phyloP scores from a whole-genome alignment of 2,329 filamentous ascomycete genomes.

The Periconia digitata region DNA sequence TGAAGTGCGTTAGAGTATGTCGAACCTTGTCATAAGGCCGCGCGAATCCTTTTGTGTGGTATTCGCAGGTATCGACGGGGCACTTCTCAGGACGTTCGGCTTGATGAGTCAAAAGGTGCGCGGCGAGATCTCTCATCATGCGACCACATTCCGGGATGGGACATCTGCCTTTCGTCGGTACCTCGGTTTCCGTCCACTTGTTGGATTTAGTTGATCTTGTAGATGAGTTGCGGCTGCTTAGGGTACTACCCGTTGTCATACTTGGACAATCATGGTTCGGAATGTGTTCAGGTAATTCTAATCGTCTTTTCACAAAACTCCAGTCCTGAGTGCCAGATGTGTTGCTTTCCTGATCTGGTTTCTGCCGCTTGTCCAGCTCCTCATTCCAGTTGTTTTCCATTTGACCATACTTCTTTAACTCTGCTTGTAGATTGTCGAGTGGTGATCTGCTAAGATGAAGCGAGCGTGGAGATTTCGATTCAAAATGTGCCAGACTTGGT shows the following conservation, averaged over 20 bases:
- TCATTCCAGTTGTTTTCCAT: not conserved
- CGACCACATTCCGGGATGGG: constrained; percentile 77
- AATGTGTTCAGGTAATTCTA: constrained; percentile 1
- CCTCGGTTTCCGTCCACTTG: constrained; percentile 59
- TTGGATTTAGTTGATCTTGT: constrained; percentile 20
- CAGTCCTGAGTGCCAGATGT: constrained; percentile 8
- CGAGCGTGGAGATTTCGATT: constrained; percentile 1
- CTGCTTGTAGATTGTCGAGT: constrained; percentile 10
- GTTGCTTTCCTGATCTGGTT: not conserved
- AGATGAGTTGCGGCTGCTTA: constrained; percentile 25
- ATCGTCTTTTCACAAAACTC: constrained; percentile 7
- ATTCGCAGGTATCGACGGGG: constrained; percentile 82
- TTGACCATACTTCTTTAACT: constrained; percentile 8
- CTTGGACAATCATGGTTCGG: constrained; percentile 17
- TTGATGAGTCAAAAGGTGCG: constrained; percentile 87
- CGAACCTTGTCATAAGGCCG: constrained; percentile 90
- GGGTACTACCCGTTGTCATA: constrained; percentile 17
- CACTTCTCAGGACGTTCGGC: constrained; percentile 86
- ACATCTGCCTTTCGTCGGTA: constrained; percentile 63
- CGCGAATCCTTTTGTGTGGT: constrained; percentile 84
- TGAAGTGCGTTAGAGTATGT: constrained; percentile 88
- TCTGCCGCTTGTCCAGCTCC: not conserved
- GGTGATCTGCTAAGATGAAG: constrained; percentile 10
- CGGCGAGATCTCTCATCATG: constrained; percentile 80
- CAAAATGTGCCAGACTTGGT: not conserved